Base-by-base conservation (phyloP, 306 rosid species). In the Cicer pinnatifidum region DNA sequence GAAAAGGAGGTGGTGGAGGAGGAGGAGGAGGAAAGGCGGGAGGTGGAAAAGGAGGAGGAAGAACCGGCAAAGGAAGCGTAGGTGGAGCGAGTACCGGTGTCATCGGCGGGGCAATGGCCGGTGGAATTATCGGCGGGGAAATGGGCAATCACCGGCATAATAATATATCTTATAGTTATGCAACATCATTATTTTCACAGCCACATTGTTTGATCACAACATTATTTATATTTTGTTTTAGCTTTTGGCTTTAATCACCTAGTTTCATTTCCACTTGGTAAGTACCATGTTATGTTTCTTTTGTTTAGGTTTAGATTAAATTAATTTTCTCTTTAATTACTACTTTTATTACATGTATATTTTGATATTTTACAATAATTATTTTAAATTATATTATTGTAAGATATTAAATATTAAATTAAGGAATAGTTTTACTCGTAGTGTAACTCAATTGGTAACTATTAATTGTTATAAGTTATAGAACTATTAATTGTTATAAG, bases 241-340 rank as follows among this genome's bases (percentile, higher is more conserved):
- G 33, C 62, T 66, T 28, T 35, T 75, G 1, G 35, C 66, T 72
- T 57, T 72, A 13, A 38, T 63, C 71, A 65, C 65, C 35, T 11
- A n/a, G 23, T 71, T 82, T 69, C 72, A 59, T 37, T 50, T 63
- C 13, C 11, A 61, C 6, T 60, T 5, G 13, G 23, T 10, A 61
- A 61, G 67, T 58, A 11, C 28, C 43, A 59, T 11, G 43, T 62
- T 37, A 38, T 62, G 23, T 56, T 3, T 8, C 62, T 20, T 54
- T 20, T 56, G 13, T 20, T 20, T 56, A 28, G 9, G 64, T 39
- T 16, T 58, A 28, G 33, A 8, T 11, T 58, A 2, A 58, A 28
- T 58, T 9, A 58, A 28, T 58, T 6, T 8, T 28, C 9, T 58
- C 16, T 28, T 23, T 40, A 3, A 53, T 12, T 54, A 54, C 9